Percentiles rank a stretch among this genome's conserved stretches.
These are phyloP conservation scores for Leishmania guyanensis DNA, from an alignment of 208 protist species.

Conservation along the genomic window DNA sequence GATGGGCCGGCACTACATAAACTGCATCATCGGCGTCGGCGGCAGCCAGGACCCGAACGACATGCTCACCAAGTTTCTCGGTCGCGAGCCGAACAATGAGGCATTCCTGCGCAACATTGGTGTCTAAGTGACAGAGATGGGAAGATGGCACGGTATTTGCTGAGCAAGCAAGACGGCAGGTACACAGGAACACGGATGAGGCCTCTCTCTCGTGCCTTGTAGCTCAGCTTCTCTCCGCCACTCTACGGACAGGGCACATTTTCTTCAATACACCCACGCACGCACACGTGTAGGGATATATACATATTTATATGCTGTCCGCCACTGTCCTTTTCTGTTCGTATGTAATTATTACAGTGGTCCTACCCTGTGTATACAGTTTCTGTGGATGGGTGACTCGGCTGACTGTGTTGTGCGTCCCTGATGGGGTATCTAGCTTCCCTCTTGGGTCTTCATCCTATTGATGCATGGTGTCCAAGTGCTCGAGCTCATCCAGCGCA, in stretches of 20 bases:
- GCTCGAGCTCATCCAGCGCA: not conserved
- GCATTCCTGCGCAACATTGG: slow-evolving; percentile 80
- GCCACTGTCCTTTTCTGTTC: not conserved
- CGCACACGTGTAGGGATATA: not conserved
- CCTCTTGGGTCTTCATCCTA: not conserved
- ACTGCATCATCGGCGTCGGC: slow-evolving; percentile 79
- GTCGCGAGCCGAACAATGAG: slow-evolving; percentile 78
- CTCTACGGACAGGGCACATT: not conserved
- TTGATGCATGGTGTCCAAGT: not conserved
- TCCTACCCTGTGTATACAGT: not conserved
- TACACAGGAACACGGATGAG: not conserved
- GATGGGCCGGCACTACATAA: slow-evolving; percentile 67
- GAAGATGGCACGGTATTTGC: not conserved
- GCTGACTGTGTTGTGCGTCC: not conserved
- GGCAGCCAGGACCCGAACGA: slow-evolving; percentile 77
- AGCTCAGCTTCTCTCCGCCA: not conserved
- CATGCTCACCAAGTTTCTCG: slow-evolving; percentile 79
- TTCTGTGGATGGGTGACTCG: not conserved
- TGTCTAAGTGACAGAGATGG: slow-evolving; percentile 26
- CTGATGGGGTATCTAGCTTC: not conserved
- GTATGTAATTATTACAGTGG: not conserved
- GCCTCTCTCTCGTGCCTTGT: not conserved
- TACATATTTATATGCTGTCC: not conserved
- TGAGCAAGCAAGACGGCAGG: not conserved
- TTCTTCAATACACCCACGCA: not conserved